Evolutionary conservation across 139 green algal genomes (phyloP), one percentile per base, ranked within the genome.

Genomic region (Limnomonas spitsbergensis): DNA sequence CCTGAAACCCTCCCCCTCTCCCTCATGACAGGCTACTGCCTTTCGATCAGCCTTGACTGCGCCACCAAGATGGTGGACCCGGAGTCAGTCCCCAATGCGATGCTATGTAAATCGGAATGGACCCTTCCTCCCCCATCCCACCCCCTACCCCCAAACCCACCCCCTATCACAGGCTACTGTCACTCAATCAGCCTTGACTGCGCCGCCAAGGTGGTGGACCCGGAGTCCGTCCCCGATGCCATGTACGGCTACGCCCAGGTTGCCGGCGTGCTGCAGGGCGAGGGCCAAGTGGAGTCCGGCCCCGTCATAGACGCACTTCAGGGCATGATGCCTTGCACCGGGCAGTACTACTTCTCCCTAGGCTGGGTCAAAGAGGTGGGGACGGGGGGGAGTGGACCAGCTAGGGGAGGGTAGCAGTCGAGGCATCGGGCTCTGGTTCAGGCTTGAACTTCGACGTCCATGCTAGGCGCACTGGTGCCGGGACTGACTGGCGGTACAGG

Each of bases 121-220:
- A n/a, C n/a, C n/a, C n/a, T n/a, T n/a, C n/a, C n/a, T n/a, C n/a
- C n/a, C n/a, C n/a, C n/a, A n/a, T n/a, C n/a, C n/a, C n/a, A n/a
- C n/a, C n/a, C n/a, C n/a, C n/a, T n/a, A n/a, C n/a, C n/a, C n/a
- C n/a, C n/a, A n/a, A n/a, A n/a, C n/a, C n/a, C n/a, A n/a, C n/a
- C n/a, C n/a, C n/a, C n/a, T n/a, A n/a, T n/a, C 20, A 61, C 53
- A 71, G 73, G 75, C 3, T 34, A 71, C 73, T 34, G 73, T n/a
- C 37, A 82, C 78, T 39, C 40, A 38, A 72, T 82, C 38, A 3
- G 54, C 39, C 53, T 77, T 53, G 38, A 82, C 66, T 26, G 73
- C 39, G 9, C 36, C 68, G 27, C 68, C 68, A 74, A 47, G 36
- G 68, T 74, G 24, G 34, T 74, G 24, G 68, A 74, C 36, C 68